Evolutionary conservation across 2,329 filamentous ascomycete genomes (phyloP).

Genomic region (Fusarium brevicatenulatum): DNA sequence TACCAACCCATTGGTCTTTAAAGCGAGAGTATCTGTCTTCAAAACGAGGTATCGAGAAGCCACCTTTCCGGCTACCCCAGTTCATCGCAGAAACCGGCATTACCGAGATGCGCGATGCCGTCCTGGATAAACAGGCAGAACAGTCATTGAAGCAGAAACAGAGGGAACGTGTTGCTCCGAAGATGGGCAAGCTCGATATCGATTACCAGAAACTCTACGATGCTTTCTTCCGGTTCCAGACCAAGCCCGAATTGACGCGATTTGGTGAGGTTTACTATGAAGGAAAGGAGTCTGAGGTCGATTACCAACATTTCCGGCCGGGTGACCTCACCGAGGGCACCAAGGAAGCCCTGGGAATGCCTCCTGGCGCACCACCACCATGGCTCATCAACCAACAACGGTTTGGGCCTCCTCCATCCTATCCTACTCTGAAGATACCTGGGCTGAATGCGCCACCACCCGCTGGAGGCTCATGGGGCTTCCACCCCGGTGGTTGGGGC

Average conservation of each 20-base stretch:
- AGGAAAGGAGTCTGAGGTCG: conserved; percentile 97
- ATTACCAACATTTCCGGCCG: conserved; percentile 87
- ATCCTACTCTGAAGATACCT: conserved; percentile 93
- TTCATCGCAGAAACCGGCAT: conserved; percentile 99
- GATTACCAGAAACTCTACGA: conserved; percentile 99
- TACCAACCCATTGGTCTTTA: conserved; percentile 92
- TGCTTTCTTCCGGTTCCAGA: conserved; percentile 97
- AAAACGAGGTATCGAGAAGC: conserved; percentile 96
- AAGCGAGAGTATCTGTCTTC: conserved; percentile 98
- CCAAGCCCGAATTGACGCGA: conserved; percentile 90
- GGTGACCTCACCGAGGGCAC: conserved; percentile 90
- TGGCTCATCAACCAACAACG: conserved; percentile 98
- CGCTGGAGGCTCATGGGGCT: conserved; percentile 90
- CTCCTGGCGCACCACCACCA: conserved; percentile 89
- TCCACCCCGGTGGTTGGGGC: conserved; percentile 93
- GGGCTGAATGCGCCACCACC: conserved; percentile 94
- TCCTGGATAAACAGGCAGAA: conserved; percentile 93
- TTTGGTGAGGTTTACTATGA: conserved; percentile 99
- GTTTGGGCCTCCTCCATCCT: conserved; percentile 91
- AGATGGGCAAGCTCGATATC: conserved; percentile 97
- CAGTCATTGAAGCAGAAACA: conserved; percentile 95
- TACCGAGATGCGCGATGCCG: conserved; percentile 96
- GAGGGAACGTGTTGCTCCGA: conserved; percentile 90
- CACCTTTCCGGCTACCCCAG: conserved; percentile 89
- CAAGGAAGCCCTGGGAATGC: conserved; percentile 93